Evolutionary conservation across 164 flowering plant species (phyloP).

Genomic region (Aristolochia californica): DNA sequence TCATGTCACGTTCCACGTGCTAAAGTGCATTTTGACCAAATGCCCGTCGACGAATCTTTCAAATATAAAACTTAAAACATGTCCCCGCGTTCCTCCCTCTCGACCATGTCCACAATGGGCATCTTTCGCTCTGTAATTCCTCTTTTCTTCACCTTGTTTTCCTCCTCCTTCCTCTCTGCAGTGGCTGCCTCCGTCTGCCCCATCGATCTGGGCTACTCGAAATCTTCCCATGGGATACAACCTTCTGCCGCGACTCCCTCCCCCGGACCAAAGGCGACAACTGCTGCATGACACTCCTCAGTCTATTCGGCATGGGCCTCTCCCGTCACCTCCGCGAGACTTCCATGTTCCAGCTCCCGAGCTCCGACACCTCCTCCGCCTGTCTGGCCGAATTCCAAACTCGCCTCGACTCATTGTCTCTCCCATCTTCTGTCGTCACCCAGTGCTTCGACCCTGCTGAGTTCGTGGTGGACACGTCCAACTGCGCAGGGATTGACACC

Average conservation of each 20-base stretch:
- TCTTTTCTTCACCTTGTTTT: neutral
- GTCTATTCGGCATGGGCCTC: slow-evolving; percentile 40
- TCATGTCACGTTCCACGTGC: too few species aligned
- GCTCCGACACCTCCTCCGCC: slow-evolving; percentile 23
- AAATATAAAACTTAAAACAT: too few species aligned
- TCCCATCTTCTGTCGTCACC: slow-evolving; percentile 24
- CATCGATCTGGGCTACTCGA: slow-evolving; percentile 35
- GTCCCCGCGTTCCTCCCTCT: too few species aligned
- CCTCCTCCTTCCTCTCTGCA: neutral
- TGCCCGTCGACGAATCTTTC: too few species aligned
- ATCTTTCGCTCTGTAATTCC: neutral
- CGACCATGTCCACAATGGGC: too few species aligned
- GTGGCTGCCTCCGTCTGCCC: slow-evolving; percentile 28
- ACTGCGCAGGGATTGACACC: slow-evolving; percentile 40
- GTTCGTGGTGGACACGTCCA: slow-evolving; percentile 25
- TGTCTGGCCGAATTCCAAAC: slow-evolving; percentile 35
- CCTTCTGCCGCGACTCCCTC: slow-evolving; percentile 19
- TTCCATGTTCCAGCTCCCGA: slow-evolving; percentile 31
- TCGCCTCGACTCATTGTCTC: slow-evolving; percentile 27
- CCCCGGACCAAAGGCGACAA: neutral
- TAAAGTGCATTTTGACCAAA: too few species aligned
- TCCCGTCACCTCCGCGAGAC: slow-evolving; percentile 39
- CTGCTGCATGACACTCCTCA: slow-evolving; percentile 37
- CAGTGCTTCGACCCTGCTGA: slow-evolving; percentile 28
- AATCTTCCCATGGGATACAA: slow-evolving; percentile 39